These are phyloP conservation scores for Trichophyton benhamiae DNA, from an alignment of 2,329 filamentous ascomycete genomes.

Conservation along the genomic window DNA sequence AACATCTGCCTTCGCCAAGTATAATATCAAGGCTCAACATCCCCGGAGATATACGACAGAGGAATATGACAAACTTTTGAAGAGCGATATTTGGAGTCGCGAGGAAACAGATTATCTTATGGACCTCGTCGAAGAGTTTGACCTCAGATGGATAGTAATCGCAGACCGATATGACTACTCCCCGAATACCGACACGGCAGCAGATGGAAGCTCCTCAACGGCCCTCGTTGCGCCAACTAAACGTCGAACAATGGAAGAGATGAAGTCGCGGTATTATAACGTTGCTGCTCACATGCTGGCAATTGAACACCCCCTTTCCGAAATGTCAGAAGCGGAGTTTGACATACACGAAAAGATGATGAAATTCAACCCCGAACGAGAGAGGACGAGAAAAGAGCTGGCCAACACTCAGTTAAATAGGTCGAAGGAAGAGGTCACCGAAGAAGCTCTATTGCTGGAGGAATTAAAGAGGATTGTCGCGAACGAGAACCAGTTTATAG, in stretches of 20 bases:
- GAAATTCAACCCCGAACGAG: constrained; percentile 71
- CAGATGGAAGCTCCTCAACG: constrained; percentile 27
- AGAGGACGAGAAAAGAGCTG: constrained; percentile 70
- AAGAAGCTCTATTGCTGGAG: constrained; percentile 78
- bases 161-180: constrained; percentile 79
- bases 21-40: constrained; percentile 67
- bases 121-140: constrained; percentile 59
- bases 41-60: constrained; percentile 69
- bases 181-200: constrained; percentile 19
- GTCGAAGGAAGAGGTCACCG: constrained; percentile 74
- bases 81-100: constrained; percentile 69
- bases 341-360: constrained; percentile 71
- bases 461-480: constrained; percentile 87
- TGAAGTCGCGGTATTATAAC: constrained; percentile 84
- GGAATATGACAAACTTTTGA: constrained; percentile 66
- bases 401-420: constrained; percentile 67
- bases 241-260: constrained; percentile 67
- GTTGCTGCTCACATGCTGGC: constrained; percentile 74
- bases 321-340: constrained; percentile 80
- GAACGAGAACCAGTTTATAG: constrained; percentile 72
- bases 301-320: constrained; percentile 63
- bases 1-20: constrained; percentile 62
- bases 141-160: constrained; percentile 81
- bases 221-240: constrained; percentile 40
- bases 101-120: constrained; percentile 92